These are phyloP conservation scores for Euptelea pleiosperma DNA, from an alignment of 164 flowering plant species.

Conservation along the genomic window DNA sequence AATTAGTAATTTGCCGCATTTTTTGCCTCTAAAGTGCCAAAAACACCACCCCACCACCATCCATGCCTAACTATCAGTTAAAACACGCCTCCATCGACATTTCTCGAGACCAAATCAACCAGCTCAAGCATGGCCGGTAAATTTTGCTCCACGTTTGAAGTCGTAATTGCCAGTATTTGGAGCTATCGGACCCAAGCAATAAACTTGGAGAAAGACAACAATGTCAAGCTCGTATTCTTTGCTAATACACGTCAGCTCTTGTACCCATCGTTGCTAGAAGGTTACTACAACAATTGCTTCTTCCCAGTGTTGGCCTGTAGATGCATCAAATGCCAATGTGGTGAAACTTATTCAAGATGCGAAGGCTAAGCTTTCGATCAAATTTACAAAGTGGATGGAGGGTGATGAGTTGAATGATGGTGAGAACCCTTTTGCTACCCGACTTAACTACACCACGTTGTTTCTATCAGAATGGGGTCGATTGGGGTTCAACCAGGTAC, in stretches of 20 bases:
- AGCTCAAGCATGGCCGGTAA: conserved; percentile 32
- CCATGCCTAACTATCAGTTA: too few relatives aligned
- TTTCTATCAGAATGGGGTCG: conserved; percentile 57
- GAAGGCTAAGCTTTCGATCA: conserved; percentile 29
- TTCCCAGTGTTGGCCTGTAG: conserved; percentile 35
- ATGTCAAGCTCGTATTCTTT: too few relatives aligned
- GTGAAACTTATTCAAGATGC: conserved; percentile 45
- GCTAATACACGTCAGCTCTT: too few relatives aligned
- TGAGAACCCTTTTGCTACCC: conserved; percentile 40
- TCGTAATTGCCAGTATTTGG: too few relatives aligned
- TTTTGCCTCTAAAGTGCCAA: conserved; percentile 1
- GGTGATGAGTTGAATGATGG: too few relatives aligned
- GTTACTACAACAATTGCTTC: conserved; percentile 64
- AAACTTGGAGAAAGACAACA: conserved; percentile 5
- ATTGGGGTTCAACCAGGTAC: conserved; percentile 50
- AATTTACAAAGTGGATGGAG: conserved; percentile 36
- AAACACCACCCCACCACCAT: conserved; percentile 8
- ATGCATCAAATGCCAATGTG: conserved; percentile 28
- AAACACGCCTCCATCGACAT: too few relatives aligned
- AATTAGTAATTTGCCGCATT: too few relatives aligned
- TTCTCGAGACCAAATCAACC: conserved; percentile 25
- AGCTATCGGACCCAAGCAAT: conserved; percentile 39
- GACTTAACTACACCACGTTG: conserved; percentile 36
- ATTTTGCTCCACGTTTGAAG: too few relatives aligned
- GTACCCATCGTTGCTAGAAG: conserved; percentile 48